Evolutionary conservation across 345 rosid genomes (phyloP).

Genomic region (Pugionium dolabratum): DNA sequence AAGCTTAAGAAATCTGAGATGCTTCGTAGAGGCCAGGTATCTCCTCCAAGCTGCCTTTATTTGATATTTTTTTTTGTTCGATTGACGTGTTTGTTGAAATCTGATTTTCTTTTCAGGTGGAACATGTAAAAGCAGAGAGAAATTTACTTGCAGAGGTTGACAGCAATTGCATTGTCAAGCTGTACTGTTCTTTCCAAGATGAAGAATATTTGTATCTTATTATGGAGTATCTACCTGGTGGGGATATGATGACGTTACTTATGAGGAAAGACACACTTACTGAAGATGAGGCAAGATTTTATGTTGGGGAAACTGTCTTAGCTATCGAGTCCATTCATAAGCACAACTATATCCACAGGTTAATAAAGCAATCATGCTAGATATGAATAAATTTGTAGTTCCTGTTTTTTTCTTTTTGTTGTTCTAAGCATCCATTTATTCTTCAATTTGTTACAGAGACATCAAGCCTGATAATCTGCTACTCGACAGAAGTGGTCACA

Average conservation of each 20-base stretch:
- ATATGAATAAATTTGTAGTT: constrained; percentile 1
- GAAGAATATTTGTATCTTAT: constrained; percentile 89
- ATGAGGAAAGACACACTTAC: constrained; percentile 97
- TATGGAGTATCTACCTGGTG: constrained; percentile 99
- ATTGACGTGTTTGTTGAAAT: constrained; percentile 15
- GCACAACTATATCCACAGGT: constrained; percentile 98
- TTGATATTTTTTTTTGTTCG: constrained; percentile 9
- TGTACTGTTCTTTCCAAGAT: constrained; percentile 97
- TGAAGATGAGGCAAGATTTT: constrained; percentile 94
- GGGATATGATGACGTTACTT: constrained; percentile 99
- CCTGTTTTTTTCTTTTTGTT: neutral
- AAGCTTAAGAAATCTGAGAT: constrained; percentile 95
- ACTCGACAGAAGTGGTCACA: constrained; percentile 89
- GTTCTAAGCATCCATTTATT: constrained; percentile 11
- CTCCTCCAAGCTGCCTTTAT: constrained; percentile 11
- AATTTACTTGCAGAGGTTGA: constrained; percentile 98
- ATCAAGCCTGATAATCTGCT: constrained; percentile 98
- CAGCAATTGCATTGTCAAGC: constrained; percentile 91
- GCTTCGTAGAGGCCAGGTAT: constrained; percentile 98
- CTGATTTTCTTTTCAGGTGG: constrained; percentile 59
- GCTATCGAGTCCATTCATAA: constrained; percentile 97
- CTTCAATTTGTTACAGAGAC: constrained; percentile 58
- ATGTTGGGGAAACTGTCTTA: constrained; percentile 92
- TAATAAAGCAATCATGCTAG: constrained; percentile 27
- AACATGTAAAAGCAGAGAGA: constrained; percentile 98